A percentile compares a stretch with the other conserved stretches of the same genome.
Conservation (phyloP, 2,329 filamentous ascomycete genomes). For the Epicoccum sorghinum region DNA sequence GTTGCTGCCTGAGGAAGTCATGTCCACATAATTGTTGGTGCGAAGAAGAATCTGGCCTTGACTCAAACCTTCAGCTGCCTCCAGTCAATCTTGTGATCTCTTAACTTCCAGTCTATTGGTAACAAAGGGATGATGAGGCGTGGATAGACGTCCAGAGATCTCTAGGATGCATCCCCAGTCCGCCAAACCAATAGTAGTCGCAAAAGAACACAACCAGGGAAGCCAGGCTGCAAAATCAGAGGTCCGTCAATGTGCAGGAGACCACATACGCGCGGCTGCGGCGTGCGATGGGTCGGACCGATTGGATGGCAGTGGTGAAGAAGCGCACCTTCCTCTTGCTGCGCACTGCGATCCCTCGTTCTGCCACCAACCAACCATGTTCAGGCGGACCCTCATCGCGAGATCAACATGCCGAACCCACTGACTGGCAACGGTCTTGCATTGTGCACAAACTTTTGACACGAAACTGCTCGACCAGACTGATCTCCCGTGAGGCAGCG, state of each 20-base stretch:
- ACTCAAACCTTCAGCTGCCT: background rate
- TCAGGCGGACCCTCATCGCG: background rate
- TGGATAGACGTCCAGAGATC: constrained; percentile 1
- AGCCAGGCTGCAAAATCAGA: background rate
- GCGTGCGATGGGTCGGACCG: constrained; percentile 3
- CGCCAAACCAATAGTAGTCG: background rate
- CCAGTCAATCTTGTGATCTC: background rate
- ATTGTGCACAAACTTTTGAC: too few species aligned
- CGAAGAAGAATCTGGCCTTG: background rate
- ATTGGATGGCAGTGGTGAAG: background rate
- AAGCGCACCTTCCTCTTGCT: background rate
- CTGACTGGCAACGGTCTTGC: too few species aligned
- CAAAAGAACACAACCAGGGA: background rate
- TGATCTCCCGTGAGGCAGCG: background rate
- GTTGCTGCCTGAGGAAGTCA: constrained; percentile 4
- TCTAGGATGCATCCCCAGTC: background rate
- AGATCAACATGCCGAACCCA: background rate
- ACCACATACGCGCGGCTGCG: background rate
- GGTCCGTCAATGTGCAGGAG: background rate
- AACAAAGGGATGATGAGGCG: constrained; percentile 2
- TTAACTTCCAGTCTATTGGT: constrained; percentile 1
- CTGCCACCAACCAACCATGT: background rate
- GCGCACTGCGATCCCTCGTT: background rate
- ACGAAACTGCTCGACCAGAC: too few species aligned
- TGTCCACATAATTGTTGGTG: background rate